phyloP scores from a whole-genome alignment of 306 rosid species.

The Canavalia ensiformis region DNA sequence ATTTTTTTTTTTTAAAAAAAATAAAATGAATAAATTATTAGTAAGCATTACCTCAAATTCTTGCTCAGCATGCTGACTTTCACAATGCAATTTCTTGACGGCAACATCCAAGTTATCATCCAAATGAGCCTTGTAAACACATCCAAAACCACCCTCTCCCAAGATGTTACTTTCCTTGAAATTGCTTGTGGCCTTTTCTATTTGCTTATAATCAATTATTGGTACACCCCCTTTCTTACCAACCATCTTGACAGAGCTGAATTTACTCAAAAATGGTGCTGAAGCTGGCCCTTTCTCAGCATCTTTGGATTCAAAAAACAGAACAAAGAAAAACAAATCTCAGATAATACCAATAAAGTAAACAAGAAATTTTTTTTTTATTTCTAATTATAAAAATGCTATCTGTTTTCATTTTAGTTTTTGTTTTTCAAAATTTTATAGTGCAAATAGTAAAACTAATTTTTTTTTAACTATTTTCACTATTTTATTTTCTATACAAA shows the following conservation, averaged over 20 bases:
- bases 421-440: too few relatives aligned
- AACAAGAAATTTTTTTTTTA: neutral
- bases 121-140: conserved; percentile 88
- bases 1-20: too few relatives aligned
- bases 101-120: conserved; percentile 79
- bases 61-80: conserved; percentile 68
- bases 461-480: too few relatives aligned
- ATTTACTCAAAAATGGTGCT: conserved; percentile 71
- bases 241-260: conserved; percentile 65
- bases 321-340: conserved; percentile 29
- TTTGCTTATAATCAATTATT: conserved; percentile 72
- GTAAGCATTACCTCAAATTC: conserved; percentile 75
- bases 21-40: conserved; percentile 2
- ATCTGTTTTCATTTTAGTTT: too few relatives aligned
- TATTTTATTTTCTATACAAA: too few relatives aligned
- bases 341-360: conserved; percentile 6
- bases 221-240: conserved; percentile 77
- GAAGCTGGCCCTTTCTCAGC: conserved; percentile 74
- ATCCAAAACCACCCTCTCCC: conserved; percentile 96
- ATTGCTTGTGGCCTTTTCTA: conserved; percentile 77
- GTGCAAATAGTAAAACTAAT: too few relatives aligned
- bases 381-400: too few relatives aligned
- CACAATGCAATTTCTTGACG: conserved; percentile 79
- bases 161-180: conserved; percentile 79
- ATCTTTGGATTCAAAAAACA: conserved; percentile 61